Evolutionary conservation across 2,329 filamentous ascomycete species (phyloP).

Genomic region (Arthrinium phaeospermum): DNA sequence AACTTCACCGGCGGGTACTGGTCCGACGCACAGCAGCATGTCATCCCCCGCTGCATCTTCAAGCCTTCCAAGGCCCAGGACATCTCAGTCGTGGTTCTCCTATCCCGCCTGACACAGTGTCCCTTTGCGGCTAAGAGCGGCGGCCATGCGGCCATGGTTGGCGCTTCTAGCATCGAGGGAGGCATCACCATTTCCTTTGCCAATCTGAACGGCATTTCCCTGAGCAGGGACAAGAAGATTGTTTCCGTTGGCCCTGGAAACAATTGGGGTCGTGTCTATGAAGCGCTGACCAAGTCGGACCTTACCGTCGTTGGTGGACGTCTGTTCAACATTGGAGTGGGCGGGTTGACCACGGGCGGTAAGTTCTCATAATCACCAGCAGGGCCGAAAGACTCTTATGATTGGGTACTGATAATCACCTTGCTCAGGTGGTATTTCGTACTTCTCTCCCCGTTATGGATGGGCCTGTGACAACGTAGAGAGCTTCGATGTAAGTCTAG

Average conservation of each 20-base stretch:
- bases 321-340: constrained; percentile 32
- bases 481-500: constrained; percentile 43
- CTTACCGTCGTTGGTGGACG: constrained; percentile 33
- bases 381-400: rapidly evolving
- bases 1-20: constrained; percentile 9
- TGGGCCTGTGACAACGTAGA: constrained; percentile 51
- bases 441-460: constrained; percentile 40
- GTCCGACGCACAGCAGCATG: neutral
- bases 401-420: neutral
- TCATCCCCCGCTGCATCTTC: constrained; percentile 8
- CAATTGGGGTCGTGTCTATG: constrained; percentile 33
- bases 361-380: neutral
- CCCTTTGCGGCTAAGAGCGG: constrained; percentile 45
- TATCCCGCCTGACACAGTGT: constrained; percentile 28
- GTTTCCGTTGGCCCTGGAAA: constrained; percentile 39
- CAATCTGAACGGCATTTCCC: constrained; percentile 37
- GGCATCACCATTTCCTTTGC: constrained; percentile 27
- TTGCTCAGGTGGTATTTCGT: constrained; percentile 30
- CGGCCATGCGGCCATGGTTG: constrained; percentile 34
- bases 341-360: constrained; percentile 33
- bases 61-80: neutral
- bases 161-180: constrained; percentile 30
- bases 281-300: constrained; percentile 14
- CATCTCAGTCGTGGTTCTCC: neutral
- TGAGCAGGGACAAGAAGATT: constrained; percentile 35